These are phyloP conservation scores for Phytopythium boreale DNA, from an alignment of 352 stramenopile species.

Conservation along the genomic window DNA sequence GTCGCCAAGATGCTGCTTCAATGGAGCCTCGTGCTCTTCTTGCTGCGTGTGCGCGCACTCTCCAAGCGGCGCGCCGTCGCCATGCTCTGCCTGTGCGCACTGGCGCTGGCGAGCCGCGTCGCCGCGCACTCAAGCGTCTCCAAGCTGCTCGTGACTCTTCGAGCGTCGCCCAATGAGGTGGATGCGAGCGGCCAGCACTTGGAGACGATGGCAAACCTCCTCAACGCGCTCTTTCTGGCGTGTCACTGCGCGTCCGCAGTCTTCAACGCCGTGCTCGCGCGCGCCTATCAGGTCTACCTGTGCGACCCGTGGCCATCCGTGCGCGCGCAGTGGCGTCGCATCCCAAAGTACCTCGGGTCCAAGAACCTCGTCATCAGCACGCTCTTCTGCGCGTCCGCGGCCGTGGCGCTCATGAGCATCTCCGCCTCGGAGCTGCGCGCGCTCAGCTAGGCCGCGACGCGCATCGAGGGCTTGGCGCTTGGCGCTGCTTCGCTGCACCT, in stretches of 20 bases:
- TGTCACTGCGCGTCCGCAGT: slow-evolving; percentile 24
- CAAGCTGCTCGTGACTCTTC: slow-evolving; percentile 20
- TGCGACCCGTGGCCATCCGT: slow-evolving; percentile 32
- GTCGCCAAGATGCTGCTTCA: slow-evolving; percentile 46
- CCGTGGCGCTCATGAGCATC: slow-evolving; percentile 37
- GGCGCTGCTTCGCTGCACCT: slow-evolving; percentile 31
- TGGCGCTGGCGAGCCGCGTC: slow-evolving; percentile 42
- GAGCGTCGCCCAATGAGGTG: background rate
- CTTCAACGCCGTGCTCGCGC: slow-evolving; percentile 34
- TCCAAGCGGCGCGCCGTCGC: slow-evolving; percentile 27
- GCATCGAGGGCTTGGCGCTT: slow-evolving; percentile 51
- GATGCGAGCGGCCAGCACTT: slow-evolving; percentile 4
- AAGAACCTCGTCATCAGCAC: slow-evolving; percentile 59
- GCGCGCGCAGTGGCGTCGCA: slow-evolving; percentile 33
- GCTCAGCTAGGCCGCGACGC: slow-evolving; percentile 40
- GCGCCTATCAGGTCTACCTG: slow-evolving; percentile 53
- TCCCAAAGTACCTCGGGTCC: slow-evolving; percentile 58
- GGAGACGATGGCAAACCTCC: slow-evolving; percentile 30
- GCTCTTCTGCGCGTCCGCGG: slow-evolving; percentile 40
- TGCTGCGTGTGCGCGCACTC: slow-evolving; percentile 29
- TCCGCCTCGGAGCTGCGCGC: slow-evolving; percentile 34
- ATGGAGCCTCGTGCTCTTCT: slow-evolving; percentile 42
- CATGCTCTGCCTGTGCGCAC: slow-evolving; percentile 40
- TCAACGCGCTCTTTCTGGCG: slow-evolving; percentile 48
- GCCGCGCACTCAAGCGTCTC: slow-evolving; percentile 45